These are phyloP conservation scores for Torulaspora microellipsoides DNA, from an alignment of 805 yeast species.

Conservation along the genomic window DNA sequence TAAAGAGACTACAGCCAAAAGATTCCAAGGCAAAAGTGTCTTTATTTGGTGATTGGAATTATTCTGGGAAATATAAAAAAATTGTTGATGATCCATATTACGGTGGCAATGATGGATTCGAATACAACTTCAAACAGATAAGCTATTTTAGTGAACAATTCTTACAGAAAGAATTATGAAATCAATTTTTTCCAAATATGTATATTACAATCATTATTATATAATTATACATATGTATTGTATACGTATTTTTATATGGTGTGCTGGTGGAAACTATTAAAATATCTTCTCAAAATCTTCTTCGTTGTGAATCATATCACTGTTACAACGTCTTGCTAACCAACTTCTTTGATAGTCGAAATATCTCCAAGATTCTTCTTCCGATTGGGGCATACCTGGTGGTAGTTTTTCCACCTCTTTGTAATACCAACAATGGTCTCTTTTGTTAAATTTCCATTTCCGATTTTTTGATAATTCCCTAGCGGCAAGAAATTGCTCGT, in stretches of 20 bases:
- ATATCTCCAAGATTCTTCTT: conserved; percentile 58
- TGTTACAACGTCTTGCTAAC: conserved; percentile 49
- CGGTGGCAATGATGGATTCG: conserved; percentile 83
- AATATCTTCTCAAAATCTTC: conserved; percentile 46
- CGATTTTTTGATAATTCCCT: conserved; percentile 65
- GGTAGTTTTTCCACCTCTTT: conserved; percentile 76
- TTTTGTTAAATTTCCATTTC: conserved; percentile 67
- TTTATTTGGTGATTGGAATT: conserved; percentile 80
- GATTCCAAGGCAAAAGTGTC: conserved; percentile 44
- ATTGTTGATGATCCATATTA: conserved; percentile 90
- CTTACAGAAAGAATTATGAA: conserved; percentile 44
- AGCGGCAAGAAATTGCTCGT: conserved; percentile 73
- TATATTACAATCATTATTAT: conserved; percentile 11
- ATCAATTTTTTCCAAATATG: neutral
- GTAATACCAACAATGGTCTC: conserved; percentile 44
- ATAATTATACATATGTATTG: conserved; percentile 1
- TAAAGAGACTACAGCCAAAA: conserved; percentile 51
- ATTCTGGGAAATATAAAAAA: conserved; percentile 43
- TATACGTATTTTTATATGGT: conserved; percentile 3
- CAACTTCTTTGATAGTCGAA: conserved; percentile 77
- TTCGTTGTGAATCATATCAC: conserved; percentile 36
- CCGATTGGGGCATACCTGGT: conserved; percentile 57
- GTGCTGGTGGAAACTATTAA: conserved; percentile 1
- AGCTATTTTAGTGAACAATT: conserved; percentile 71
- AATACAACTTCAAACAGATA: conserved; percentile 69